Conservation (phyloP, 225 moss, liverwort and hornwort species). For the Ulota crispa region DNA sequence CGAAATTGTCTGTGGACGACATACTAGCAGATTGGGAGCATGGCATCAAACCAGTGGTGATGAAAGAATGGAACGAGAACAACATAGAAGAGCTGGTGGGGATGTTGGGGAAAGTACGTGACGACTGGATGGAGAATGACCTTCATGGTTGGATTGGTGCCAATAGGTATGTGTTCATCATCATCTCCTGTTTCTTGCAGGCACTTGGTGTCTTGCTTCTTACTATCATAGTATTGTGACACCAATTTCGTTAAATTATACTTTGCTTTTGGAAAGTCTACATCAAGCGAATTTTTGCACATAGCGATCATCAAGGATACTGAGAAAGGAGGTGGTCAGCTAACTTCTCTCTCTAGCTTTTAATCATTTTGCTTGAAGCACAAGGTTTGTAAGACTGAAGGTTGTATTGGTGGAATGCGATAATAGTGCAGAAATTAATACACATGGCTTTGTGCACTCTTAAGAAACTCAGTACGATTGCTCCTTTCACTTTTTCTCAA, state of each 20-base stretch:
- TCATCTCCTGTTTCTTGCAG: slow-evolving; percentile 2
- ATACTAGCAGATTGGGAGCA: slow-evolving; percentile 86
- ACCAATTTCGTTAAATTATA: neutral
- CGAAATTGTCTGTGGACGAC: slow-evolving; percentile 65
- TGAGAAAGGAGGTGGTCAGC: neutral
- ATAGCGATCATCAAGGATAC: neutral
- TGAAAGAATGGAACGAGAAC: slow-evolving; percentile 76
- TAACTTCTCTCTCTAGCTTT: neutral
- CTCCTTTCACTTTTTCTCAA: slow-evolving; percentile 7
- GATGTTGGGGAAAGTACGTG: slow-evolving; percentile 79
- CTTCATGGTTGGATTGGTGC: slow-evolving; percentile 81
- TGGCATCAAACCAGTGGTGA: slow-evolving; percentile 76
- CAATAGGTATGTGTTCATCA: slow-evolving; percentile 60
- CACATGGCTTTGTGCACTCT: neutral
- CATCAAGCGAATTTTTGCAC: neutral
- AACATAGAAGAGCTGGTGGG: slow-evolving; percentile 80
- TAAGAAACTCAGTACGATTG: neutral
- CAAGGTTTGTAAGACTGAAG: neutral
- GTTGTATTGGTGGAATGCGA: neutral
- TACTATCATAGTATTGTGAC: neutral
- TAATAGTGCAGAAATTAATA: neutral
- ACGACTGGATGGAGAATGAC: slow-evolving; percentile 82
- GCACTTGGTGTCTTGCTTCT: slow-evolving; percentile 1
- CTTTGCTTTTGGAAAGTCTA: neutral
- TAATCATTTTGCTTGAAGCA: neutral